Evolutionary conservation across 2,329 filamentous ascomycete genomes (phyloP), one percentile per base, ranked within the genome.

Genomic region (Dothiorella sarmentorum): DNA sequence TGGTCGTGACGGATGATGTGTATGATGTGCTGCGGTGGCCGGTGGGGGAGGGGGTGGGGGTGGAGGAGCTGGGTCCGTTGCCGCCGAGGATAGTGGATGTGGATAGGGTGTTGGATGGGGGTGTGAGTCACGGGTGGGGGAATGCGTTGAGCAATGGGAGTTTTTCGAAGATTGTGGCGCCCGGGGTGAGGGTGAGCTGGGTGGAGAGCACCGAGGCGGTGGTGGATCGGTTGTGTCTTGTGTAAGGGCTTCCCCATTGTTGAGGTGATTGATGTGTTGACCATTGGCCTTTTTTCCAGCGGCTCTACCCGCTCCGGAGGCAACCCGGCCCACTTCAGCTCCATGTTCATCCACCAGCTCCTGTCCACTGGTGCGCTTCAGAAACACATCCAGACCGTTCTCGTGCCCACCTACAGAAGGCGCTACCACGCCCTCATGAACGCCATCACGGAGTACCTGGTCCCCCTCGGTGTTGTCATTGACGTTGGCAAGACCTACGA

Each of bases 1-100:
- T 97, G 17, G 74, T 97, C 56, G 80, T 97, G 26, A 84, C 84
- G 51, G 93, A 97, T 74, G 94, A 97, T 71, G 91, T 97, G 7
- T 97, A 97, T 70, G 93, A 97, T 71, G 88, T 93, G 63, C 79
- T 97, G 4, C 88, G 92, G 69, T 97, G 91, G 90, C 82, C 84
- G 3, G 66, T 76, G 7, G 35, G 40, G 49, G 49, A 53, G 24
- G 35, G 35, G 2, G 70, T 68, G 59, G 63, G 66, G 27, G 65
- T 60, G 7, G 60, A 66, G 31, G 60, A 66, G 60, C 24, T 53
- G 22, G 49, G 49, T 1, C 61, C 35, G 60, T 65, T 66, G 38
- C 65, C 57, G 11, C 49, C 49, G 2, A 22, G 49, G 49, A 53
- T 53, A 3, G 49, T 53, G 22, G 91, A 96, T 69, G 77, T 96